phyloP scores from a whole-genome alignment of 1,284 basidiomycete genomes.

The Ceratobasidium sp. region DNA sequence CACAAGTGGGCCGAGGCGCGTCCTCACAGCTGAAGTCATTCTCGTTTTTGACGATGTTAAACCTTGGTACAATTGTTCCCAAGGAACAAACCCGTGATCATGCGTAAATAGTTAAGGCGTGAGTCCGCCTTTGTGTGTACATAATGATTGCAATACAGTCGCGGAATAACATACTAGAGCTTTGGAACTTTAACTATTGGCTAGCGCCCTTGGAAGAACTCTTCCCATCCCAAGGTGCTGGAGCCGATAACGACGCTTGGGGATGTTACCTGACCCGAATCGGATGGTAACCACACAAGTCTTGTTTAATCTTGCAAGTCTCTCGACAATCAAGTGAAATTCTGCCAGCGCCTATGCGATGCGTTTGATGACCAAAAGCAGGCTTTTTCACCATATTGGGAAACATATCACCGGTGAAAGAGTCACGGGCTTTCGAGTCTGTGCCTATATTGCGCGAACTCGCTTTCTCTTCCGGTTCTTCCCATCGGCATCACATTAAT shows the following conservation, averaged over 20 bases:
- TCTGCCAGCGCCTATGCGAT: background rate
- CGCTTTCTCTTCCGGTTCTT: background rate
- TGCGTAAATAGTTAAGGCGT: background rate
- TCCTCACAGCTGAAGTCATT: constrained; percentile 80
- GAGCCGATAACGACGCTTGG: background rate
- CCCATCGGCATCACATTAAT: background rate
- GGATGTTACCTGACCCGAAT: background rate
- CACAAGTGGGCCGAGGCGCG: constrained; percentile 57
- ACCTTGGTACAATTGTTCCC: constrained; percentile 71
- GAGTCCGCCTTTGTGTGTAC: background rate
- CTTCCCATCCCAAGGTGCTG: background rate
- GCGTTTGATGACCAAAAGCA: background rate
- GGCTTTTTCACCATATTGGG: background rate
- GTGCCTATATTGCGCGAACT: background rate
- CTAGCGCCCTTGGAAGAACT: background rate
- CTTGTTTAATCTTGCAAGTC: background rate
- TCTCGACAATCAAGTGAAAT: background rate
- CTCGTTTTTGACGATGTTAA: constrained; percentile 83
- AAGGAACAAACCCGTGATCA: constrained; percentile 22
- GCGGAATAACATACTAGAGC: background rate
- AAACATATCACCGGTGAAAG: background rate
- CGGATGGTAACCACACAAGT: background rate
- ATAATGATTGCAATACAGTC: background rate
- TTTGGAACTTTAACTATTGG: background rate
- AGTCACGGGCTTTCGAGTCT: background rate